A percentile compares a stretch with the other conserved stretches of the same genome.
These are phyloP conservation scores for Cyphellophora attinorum DNA, from an alignment of 2,329 filamentous ascomycete species.

Conservation along the genomic window DNA sequence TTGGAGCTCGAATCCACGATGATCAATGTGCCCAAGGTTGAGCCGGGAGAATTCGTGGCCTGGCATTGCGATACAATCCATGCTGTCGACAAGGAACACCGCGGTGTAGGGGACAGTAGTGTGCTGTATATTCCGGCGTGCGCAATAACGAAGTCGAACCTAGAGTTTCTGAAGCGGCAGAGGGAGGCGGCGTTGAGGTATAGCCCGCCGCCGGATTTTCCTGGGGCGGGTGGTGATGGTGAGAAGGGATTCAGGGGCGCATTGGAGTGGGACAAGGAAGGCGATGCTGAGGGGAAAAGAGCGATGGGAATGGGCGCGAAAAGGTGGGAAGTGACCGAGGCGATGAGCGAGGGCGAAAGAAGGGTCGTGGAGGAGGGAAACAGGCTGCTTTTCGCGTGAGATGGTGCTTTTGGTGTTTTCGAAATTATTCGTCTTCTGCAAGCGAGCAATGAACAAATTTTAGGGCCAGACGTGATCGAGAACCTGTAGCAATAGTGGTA, in stretches of 20 bases:
- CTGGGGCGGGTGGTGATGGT: constrained; percentile 42
- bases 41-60: constrained; percentile 64
- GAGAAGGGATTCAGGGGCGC: constrained; percentile 29
- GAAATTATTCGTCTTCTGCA: no score
- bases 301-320: constrained; percentile 45
- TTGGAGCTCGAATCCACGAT: constrained; percentile 58
- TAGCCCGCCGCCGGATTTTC: constrained; percentile 60
- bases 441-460: no score
- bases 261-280: constrained; percentile 28
- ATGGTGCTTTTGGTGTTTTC: no score
- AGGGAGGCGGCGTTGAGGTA: constrained; percentile 61
- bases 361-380: constrained; percentile 44
- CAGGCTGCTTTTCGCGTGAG: constrained; percentile 38
- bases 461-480: no score
- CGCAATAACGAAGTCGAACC: constrained; percentile 67
- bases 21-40: constrained; percentile 60
- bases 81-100: constrained; percentile 70
- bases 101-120: constrained; percentile 62
- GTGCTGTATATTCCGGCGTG: constrained; percentile 86
- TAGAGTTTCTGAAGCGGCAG: constrained; percentile 61
- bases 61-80: constrained; percentile 54
- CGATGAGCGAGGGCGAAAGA: constrained; percentile 41
- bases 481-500: no score
- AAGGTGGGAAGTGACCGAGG: constrained; percentile 38
- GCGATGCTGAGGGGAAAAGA: constrained; percentile 37